A percentile compares a stretch with the other conserved stretches of the same genome.
These are phyloP conservation scores for Isochrysis galbana DNA, from an alignment of 78 protist genomes.

Conservation along the genomic window DNA sequence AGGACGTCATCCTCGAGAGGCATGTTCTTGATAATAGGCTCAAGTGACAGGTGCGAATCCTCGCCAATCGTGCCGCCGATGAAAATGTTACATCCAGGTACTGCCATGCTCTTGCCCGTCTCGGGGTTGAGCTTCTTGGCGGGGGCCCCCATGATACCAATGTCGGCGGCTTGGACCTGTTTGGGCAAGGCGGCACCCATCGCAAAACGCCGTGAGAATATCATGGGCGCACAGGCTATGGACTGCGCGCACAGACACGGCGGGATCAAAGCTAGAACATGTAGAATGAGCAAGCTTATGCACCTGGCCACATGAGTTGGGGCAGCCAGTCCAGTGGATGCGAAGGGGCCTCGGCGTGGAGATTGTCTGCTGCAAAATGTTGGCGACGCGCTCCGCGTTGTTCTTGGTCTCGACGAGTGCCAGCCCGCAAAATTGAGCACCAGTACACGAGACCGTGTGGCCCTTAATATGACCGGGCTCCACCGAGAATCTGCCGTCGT, in stretches of 20 bases:
- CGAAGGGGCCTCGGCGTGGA: constrained; percentile 3
- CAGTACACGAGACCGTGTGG: constrained; percentile 16
- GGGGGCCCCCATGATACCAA: constrained; percentile 34
- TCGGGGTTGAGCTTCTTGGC: constrained; percentile 7
- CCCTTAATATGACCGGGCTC: not conserved
- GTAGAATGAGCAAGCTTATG: not conserved
- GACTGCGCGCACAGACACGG: too few species aligned
- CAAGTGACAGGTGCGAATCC: not conserved
- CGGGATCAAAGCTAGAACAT: not conserved
- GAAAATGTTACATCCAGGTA: constrained; percentile 1
- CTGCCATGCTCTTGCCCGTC: not conserved
- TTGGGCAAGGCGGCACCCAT: too few species aligned
- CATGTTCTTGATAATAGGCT: not conserved
- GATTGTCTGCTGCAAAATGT: not conserved
- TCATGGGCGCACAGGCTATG: too few species aligned
- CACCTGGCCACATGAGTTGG: constrained; percentile 49
- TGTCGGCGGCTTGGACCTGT: constrained; percentile 46
- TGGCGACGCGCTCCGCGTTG: constrained; percentile 17
- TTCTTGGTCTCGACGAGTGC: constrained; percentile 18
- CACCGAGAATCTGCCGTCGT: not conserved
- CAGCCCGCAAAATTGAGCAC: constrained; percentile 15
- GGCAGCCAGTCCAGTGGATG: constrained; percentile 64
- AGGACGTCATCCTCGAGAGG: not conserved
- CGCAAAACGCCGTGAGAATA: too few species aligned
- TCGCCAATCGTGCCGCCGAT: constrained; percentile 43